These are phyloP conservation scores for Pichia kluyveri DNA, from an alignment of 805 yeast species.

Conservation along the genomic window DNA sequence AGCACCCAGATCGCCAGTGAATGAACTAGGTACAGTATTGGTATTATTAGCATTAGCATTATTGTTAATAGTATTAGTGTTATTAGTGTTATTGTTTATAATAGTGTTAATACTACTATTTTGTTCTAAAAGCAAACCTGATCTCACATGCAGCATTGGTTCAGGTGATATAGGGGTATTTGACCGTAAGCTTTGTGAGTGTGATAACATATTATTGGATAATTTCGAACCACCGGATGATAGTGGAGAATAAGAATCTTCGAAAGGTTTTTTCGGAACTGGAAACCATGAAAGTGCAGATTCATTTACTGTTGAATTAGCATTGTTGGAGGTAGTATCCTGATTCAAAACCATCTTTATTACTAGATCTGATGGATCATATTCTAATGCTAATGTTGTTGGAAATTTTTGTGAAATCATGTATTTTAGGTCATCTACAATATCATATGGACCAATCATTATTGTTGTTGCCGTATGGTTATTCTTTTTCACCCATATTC, in stretches of 20 bases:
- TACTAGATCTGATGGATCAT: conserved; percentile 62
- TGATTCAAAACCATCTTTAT: conserved; percentile 23
- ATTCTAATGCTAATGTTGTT: conserved; percentile 47
- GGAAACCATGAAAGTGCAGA: not conserved
- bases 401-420: conserved; percentile 58
- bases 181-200: not conserved
- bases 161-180: conserved; percentile 21
- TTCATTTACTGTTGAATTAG: not conserved
- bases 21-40: not conserved
- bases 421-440: conserved; percentile 75
- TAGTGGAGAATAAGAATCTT: conserved; percentile 1
- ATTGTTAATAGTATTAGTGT: not conserved
- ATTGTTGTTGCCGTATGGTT: conserved; percentile 63
- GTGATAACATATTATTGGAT: not conserved
- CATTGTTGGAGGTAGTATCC: not conserved
- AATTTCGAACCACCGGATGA: not conserved
- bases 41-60: not conserved
- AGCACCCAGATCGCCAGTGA: not conserved
- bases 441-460: conserved; percentile 47
- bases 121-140: conserved; percentile 8
- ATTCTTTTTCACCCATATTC: conserved; percentile 49
- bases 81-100: not conserved
- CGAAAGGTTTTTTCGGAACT: not conserved
- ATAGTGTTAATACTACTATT: too few relatives aligned
- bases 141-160: conserved; percentile 19